Conservation (phyloP, 1,284 basidiomycete genomes). For the Entoloma clypeatum region DNA sequence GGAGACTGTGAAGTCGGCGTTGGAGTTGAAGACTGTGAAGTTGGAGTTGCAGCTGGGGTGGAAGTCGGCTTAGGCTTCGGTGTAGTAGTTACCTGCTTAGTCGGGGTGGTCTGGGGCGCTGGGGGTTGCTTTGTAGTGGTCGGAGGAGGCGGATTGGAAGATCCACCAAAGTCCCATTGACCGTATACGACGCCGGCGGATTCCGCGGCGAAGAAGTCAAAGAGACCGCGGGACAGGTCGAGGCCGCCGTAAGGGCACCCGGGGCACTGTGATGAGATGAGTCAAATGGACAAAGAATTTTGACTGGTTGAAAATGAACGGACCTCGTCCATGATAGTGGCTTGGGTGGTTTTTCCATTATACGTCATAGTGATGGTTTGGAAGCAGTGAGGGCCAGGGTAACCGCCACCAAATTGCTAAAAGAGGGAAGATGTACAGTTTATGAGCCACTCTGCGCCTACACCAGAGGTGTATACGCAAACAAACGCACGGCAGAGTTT, state of each 20-base stretch:
- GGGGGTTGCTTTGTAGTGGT: slow-evolving; percentile 12
- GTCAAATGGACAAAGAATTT: too few relatives aligned
- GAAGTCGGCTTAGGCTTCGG: too few relatives aligned
- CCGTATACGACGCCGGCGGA: slow-evolving; percentile 53
- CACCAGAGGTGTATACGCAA: not conserved
- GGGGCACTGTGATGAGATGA: slow-evolving; percentile 55
- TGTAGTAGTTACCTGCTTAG: too few relatives aligned
- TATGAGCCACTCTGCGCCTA: not conserved
- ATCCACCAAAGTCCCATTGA: slow-evolving; percentile 48
- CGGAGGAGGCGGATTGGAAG: slow-evolving; percentile 22
- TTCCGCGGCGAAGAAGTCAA: slow-evolving; percentile 53
- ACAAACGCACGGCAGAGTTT: slow-evolving; percentile 21
- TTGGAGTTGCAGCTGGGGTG: too few relatives aligned
- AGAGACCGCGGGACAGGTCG: slow-evolving; percentile 77
- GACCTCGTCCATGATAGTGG: slow-evolving; percentile 25
- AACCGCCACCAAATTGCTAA: slow-evolving; percentile 37
- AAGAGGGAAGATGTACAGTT: not conserved
- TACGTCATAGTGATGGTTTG: slow-evolving; percentile 63
- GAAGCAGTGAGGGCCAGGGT: slow-evolving; percentile 61
- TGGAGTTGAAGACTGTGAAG: too few relatives aligned
- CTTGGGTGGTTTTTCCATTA: slow-evolving; percentile 52
- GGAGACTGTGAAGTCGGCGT: too few relatives aligned
- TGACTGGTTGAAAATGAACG: too few relatives aligned
- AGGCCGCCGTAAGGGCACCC: slow-evolving; percentile 71
- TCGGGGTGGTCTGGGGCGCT: too few relatives aligned